These are phyloP conservation scores for Malassezia japonica DNA, from an alignment of 1,284 basidiomycete species.

Conservation along the genomic window DNA sequence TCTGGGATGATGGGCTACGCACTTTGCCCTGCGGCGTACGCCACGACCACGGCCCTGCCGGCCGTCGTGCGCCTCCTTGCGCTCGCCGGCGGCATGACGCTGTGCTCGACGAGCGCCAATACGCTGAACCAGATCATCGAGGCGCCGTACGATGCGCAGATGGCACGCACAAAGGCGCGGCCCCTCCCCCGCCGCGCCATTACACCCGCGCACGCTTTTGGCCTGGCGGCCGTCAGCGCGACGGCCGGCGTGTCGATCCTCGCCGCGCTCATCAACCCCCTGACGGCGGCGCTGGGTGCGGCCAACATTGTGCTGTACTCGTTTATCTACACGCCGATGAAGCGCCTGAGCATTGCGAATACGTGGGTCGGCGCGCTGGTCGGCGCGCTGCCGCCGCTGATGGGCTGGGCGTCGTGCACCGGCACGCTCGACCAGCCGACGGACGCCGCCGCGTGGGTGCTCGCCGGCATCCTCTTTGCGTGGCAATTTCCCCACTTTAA, in stretches of 20 bases:
- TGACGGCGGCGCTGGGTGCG: conserved; percentile 72
- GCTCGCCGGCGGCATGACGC: conserved; percentile 75
- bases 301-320: conserved; percentile 83
- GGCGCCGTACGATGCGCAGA: conserved; percentile 91
- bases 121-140: conserved; percentile 91
- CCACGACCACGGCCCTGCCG: conserved; percentile 20
- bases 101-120: conserved; percentile 89
- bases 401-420: conserved; percentile 96
- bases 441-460: conserved; percentile 37
- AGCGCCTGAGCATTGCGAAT: conserved; percentile 76
- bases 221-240: conserved; percentile 68
- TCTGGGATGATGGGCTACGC: conserved; percentile 89
- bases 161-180: conserved; percentile 76
- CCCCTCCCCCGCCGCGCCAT: conserved; percentile 79
- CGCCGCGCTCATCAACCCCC: conserved; percentile 75
- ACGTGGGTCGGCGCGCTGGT: conserved; percentile 94
- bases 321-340: conserved; percentile 84
- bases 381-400: conserved; percentile 83
- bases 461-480: conserved; percentile 59
- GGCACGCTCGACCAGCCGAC: conserved; percentile 62
- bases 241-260: conserved; percentile 68
- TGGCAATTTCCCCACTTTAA: conserved; percentile 99
- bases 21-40: conserved; percentile 55
- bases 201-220: conserved; percentile 70
- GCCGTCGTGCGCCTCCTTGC: conserved; percentile 58